These are phyloP conservation scores for Monosporozyma solicola DNA, from an alignment of 805 yeast genomes.

Conservation along the genomic window DNA sequence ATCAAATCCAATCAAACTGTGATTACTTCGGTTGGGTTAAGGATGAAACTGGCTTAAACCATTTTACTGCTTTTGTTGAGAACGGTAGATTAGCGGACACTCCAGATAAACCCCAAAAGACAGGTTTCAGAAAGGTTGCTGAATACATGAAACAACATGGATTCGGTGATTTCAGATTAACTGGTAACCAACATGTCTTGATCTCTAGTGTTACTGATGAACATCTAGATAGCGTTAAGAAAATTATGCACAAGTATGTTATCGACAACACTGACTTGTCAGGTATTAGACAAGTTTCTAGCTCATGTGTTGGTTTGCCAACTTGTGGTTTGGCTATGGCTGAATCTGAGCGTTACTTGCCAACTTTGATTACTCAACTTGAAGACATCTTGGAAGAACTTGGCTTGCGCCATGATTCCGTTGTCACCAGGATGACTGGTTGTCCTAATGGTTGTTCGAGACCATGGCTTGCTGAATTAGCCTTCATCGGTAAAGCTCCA, in stretches of 20 bases:
- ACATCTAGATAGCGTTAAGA: slow-evolving; percentile 54
- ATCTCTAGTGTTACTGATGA: slow-evolving; percentile 65
- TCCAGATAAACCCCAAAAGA: slow-evolving; percentile 79
- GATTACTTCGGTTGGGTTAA: slow-evolving; percentile 92
- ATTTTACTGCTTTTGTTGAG: slow-evolving; percentile 89
- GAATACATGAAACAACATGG: slow-evolving; percentile 47
- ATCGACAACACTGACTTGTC: slow-evolving; percentile 78
- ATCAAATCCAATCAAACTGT: slow-evolving; percentile 74
- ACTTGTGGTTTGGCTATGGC: slow-evolving; percentile 99
- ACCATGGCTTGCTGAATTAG: slow-evolving; percentile 96
- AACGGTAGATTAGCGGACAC: slow-evolving; percentile 95
- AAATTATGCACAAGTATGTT: slow-evolving; percentile 58
- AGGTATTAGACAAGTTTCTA: slow-evolving; percentile 79
- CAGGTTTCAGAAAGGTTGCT: slow-evolving; percentile 77
- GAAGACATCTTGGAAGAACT: slow-evolving; percentile 84
- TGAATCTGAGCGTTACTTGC: slow-evolving; percentile 84
- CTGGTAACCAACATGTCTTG: slow-evolving; percentile 91
- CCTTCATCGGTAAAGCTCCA: slow-evolving; percentile 88
- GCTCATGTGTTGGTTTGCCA: slow-evolving; percentile 97
- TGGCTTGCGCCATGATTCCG: slow-evolving; percentile 88
- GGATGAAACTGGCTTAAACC: slow-evolving; percentile 76
- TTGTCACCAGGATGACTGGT: slow-evolving; percentile 97
- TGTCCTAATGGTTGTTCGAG: slow-evolving; percentile 98
- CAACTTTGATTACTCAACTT: slow-evolving; percentile 68
- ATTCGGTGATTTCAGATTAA: slow-evolving; percentile 83